A percentile compares a stretch with the other conserved stretches of the same genome.
Conservation (phyloP, 176 grass and related monocot species). For the Musa beccarii region DNA sequence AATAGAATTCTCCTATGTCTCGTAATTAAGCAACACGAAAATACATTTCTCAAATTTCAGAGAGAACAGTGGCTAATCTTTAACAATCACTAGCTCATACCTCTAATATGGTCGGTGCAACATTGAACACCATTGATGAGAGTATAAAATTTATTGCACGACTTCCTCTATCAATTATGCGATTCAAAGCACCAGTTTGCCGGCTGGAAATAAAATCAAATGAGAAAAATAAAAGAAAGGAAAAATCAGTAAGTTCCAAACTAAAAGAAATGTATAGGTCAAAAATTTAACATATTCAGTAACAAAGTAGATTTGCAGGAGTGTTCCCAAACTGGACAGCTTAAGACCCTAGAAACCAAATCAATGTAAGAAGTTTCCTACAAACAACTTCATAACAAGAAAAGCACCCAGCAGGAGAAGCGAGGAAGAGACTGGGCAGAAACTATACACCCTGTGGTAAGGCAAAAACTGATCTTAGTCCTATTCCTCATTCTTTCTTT, state of each 20-base stretch:
- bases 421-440: background rate
- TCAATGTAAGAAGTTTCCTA: background rate
- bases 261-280: background rate
- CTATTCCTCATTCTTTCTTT: too few relatives aligned
- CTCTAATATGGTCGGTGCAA: conserved; percentile 92
- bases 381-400: background rate
- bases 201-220: conserved; percentile 56
- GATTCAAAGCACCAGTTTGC: conserved; percentile 92
- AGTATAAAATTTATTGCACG: conserved; percentile 96
- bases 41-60: background rate
- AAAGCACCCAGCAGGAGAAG: too few relatives aligned
- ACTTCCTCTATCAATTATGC: conserved; percentile 93
- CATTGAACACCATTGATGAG: conserved; percentile 93
- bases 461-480: background rate
- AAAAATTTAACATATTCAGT: background rate
- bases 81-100: conserved; percentile 29
- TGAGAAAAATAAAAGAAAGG: conserved; percentile 22
- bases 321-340: background rate
- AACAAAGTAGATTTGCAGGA: background rate
- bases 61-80: background rate
- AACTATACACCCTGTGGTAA: background rate
- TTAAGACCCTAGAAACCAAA: background rate
- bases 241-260: background rate
- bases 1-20: background rate
- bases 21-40: background rate